Evolutionary conservation across 768 basidiomycete genomes (phyloP).

Genomic region (Porpolomopsis calyptriformis): DNA sequence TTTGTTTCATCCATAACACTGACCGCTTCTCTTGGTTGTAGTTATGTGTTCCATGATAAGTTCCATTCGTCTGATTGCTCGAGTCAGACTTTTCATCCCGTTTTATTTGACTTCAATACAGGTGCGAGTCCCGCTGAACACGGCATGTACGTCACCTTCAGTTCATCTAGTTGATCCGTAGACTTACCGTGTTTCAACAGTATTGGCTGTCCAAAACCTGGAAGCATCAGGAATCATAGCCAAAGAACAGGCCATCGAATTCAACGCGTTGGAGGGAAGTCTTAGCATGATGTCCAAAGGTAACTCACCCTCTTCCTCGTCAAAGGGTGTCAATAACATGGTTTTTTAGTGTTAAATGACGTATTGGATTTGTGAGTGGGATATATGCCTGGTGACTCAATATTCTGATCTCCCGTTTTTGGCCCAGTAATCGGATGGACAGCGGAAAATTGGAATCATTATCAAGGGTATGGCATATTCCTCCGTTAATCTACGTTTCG

Average conservation of each 20-base stretch:
- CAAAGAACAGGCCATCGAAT: slow-evolving; percentile 76
- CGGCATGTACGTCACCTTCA: slow-evolving; percentile 39
- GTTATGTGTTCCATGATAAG: slow-evolving; percentile 74
- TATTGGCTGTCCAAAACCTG: slow-evolving; percentile 89
- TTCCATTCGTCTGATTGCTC: slow-evolving; percentile 14
- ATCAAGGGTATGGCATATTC: slow-evolving; percentile 29
- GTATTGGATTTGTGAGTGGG: slow-evolving; percentile 63
- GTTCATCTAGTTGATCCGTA: background rate
- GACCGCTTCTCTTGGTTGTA: slow-evolving; percentile 15
- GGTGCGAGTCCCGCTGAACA: slow-evolving; percentile 75
- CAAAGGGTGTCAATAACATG: slow-evolving; percentile 5
- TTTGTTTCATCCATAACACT: background rate
- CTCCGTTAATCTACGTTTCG: background rate
- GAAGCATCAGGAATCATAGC: slow-evolving; percentile 65
- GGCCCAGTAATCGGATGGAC: slow-evolving; percentile 69
- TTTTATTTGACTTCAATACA: slow-evolving; percentile 27
- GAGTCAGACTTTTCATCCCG: slow-evolving; percentile 7
- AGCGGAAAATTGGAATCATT: slow-evolving; percentile 73
- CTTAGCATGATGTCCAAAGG: slow-evolving; percentile 86
- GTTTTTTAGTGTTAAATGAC: slow-evolving; percentile 54
- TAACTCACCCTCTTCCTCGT: slow-evolving; percentile 16
- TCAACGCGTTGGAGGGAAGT: slow-evolving; percentile 75
- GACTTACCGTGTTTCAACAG: slow-evolving; percentile 15
- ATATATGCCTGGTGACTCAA: background rate
- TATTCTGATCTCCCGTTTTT: slow-evolving; percentile 2